Base-by-base conservation (phyloP, 2,329 filamentous ascomycete species). In the Magnaporthales sp. region DNA sequence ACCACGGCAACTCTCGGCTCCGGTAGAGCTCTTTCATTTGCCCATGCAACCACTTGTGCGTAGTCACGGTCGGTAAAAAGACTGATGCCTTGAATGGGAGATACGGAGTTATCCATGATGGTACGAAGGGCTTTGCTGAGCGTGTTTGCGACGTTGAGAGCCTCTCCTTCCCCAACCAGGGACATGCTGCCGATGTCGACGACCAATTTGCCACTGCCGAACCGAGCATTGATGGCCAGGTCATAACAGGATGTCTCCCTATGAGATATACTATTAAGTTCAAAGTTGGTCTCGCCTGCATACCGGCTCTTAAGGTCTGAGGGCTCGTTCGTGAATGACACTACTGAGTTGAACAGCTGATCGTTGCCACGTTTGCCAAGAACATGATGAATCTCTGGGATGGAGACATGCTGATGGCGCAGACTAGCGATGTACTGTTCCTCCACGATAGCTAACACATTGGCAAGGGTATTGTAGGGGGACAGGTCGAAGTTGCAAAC, bases 51-150 rank as follows among this genome's bases (percentile, higher is more conserved):
- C 58, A 87, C 80, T 66, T 86, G 83, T 4, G 81, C 77, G 68
- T 82, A 81, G 69, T 88, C 85, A 9, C 81, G 77, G 63, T 84
- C 81, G 13, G 80, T 86, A 70, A 87, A 86, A 3, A 85, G 76
- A 72, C 86, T 81, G 29, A 83, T 74, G 24, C 83, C 75, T 6
- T 76, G 79, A 64, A 86, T 75, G 4, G 75, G 73, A 19, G 75
- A 76, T 10, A 78, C 75, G 0, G 81, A 79, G 3, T 74, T 72
- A 2, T 77, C 74, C 13, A 86, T 69, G 1, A 85, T 78, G 22
- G 79, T 74, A 13, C 79, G 75, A 19, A 88, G 74, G 0, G 85
- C 80, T 27, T 80, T 79, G 54, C 84, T 83, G 61, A 88, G 86
- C 0, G 82, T 83, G 67, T 79, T 78, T 19, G 81, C 80, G 2